Conservation (phyloP, 169 alveolate genomes). For the Plasmodium yoelii region DNA sequence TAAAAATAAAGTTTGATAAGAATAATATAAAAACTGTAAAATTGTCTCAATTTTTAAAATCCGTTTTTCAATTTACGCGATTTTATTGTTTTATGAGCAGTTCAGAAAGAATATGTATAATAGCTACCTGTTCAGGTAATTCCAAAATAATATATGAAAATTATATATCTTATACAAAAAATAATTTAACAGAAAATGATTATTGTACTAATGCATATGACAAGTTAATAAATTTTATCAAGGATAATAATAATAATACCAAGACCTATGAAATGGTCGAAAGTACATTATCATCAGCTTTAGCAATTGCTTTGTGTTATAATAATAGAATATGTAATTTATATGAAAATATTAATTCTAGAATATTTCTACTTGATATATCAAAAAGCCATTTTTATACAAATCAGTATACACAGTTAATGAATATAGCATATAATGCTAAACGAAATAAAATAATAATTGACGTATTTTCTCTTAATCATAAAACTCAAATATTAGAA, state of each 20-base stretch:
- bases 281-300: constrained; percentile 59
- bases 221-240: constrained; percentile 49
- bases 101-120: constrained; percentile 71
- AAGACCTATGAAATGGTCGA: constrained; percentile 8
- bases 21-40: constrained; percentile 30
- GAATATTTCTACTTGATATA: constrained; percentile 57
- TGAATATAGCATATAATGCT: constrained; percentile 76
- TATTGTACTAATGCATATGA: constrained; percentile 48
- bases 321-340: constrained; percentile 47
- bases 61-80: constrained; percentile 43
- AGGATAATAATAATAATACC: constrained; percentile 31
- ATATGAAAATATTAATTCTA: constrained; percentile 54
- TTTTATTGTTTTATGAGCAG: constrained; percentile 67
- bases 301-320: constrained; percentile 59
- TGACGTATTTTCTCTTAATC: constrained; percentile 62
- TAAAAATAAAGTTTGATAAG: constrained; percentile 66
- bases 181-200: constrained; percentile 61
- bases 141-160: constrained; percentile 60
- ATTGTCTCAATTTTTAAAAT: constrained; percentile 44
- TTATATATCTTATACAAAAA: constrained; percentile 54
- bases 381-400: constrained; percentile 54
- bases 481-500: constrained; percentile 61
- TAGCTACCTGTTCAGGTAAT: constrained; percentile 46
- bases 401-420: constrained; percentile 71
- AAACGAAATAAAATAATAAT: constrained; percentile 63